Evolutionary conservation across 1,139 yeast genomes (phyloP).

Genomic region (Zygoascus meyerae): DNA sequence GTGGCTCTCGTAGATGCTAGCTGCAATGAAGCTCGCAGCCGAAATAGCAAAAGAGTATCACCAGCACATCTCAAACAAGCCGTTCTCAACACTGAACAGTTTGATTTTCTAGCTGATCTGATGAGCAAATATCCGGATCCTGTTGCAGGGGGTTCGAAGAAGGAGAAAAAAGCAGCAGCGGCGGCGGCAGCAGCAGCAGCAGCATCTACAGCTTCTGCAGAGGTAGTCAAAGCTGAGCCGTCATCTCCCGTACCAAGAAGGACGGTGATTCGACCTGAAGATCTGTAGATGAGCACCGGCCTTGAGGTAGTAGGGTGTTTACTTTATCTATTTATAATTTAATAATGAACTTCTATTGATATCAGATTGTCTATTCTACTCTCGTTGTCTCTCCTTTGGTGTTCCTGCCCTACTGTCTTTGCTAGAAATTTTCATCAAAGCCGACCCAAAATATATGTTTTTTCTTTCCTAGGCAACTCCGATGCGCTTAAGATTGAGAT

Average conservation of each 20-base stretch:
- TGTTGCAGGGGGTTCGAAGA: slow-evolving; percentile 22
- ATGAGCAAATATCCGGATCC: slow-evolving; percentile 53
- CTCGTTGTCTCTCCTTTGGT: no score
- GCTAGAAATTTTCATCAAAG: no score
- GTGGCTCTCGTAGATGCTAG: slow-evolving; percentile 84
- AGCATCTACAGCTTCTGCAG: not conserved
- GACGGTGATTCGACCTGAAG: slow-evolving; percentile 10
- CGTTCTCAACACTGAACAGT: slow-evolving; percentile 78
- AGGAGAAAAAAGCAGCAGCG: slow-evolving; percentile 4
- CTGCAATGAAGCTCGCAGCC: slow-evolving; percentile 66
- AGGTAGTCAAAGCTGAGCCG: slow-evolving; percentile 3
- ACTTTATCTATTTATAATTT: not conserved
- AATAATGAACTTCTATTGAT: not conserved
- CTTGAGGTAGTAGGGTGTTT: not conserved
- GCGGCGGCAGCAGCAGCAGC: slow-evolving; percentile 3
- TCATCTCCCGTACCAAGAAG: slow-evolving; percentile 2
- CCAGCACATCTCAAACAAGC: slow-evolving; percentile 83
- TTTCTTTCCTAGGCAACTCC: no score
- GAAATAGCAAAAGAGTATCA: slow-evolving; percentile 75
- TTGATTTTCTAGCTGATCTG: slow-evolving; percentile 79
- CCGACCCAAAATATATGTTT: no score
- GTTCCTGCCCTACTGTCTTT: no score
- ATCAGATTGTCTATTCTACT: not conserved
- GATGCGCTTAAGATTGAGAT: no score
- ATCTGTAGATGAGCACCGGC: not conserved